phyloP scores from a whole-genome alignment of 805 yeast species.

The Yamadazyma philogaea region DNA sequence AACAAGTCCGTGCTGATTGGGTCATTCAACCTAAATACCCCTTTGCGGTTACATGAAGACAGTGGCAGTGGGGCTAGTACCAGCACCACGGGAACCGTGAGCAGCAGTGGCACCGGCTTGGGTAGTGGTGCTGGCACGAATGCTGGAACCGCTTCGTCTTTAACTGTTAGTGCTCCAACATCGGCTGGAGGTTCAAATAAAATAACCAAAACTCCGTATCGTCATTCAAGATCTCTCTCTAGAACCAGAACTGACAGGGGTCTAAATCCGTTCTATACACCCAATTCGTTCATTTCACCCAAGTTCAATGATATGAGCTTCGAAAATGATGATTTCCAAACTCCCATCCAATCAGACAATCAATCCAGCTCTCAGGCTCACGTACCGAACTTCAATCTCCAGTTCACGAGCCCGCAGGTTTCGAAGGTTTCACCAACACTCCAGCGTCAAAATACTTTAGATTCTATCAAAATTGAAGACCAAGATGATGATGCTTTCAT shows the following conservation, averaged over 20 bases:
- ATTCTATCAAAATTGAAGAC: constrained; percentile 33
- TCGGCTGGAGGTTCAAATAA: constrained; percentile 13
- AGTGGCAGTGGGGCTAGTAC: not conserved
- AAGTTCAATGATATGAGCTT: constrained; percentile 20
- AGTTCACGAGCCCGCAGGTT: constrained; percentile 8
- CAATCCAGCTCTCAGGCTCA: not conserved
- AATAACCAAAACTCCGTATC: constrained; percentile 37
- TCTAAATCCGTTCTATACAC: constrained; percentile 32
- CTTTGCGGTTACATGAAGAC: not conserved
- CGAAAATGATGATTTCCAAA: constrained; percentile 21
- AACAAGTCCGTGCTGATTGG: not conserved
- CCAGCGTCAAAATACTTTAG: constrained; percentile 28
- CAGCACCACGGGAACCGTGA: not conserved
- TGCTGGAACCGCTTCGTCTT: not conserved
- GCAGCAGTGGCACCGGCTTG: constrained; percentile 10
- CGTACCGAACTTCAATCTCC: constrained; percentile 9
- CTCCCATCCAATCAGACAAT: constrained; percentile 22
- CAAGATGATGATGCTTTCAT: constrained; percentile 44
- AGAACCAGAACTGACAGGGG: constrained; percentile 32
- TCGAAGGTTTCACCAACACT: constrained; percentile 14
- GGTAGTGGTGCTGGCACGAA: constrained; percentile 2
- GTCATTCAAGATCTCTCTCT: constrained; percentile 42
- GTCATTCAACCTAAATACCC: not conserved
- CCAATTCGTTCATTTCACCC: constrained; percentile 24
- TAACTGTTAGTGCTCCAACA: not conserved